Conservation (phyloP, 129 eudicot genomes). For the Flaveria linearis region DNA sequence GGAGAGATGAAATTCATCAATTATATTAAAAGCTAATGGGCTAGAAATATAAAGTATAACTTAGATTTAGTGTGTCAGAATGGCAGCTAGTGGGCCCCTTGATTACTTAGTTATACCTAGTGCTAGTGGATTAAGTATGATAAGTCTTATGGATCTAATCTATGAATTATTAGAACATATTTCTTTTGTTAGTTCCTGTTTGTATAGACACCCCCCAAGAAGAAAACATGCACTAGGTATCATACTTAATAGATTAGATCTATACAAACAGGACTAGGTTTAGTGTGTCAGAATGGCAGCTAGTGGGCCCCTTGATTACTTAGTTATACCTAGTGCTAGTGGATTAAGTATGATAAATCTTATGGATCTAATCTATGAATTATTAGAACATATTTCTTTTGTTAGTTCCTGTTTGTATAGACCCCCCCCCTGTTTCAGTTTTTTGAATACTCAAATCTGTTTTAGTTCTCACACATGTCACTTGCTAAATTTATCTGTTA, state of each 20-base stretch:
- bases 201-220: conserved; percentile 7
- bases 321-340: neutral
- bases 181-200: conserved; percentile 2
- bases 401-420: neutral
- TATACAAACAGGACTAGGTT: no score
- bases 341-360: conserved; percentile 9
- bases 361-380: neutral
- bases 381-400: neutral
- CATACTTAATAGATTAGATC: no score
- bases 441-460: neutral
- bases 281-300: neutral
- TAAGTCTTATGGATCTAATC: neutral
- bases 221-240: no score
- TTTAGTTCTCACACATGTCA: neutral
- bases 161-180: neutral
- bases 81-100: neutral
- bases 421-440: neutral
- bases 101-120: neutral
- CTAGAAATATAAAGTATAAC: neutral
- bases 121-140: conserved; percentile 3
- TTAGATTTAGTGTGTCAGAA: conserved; percentile 2
- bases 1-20: neutral
- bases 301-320: neutral
- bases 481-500: conserved; percentile 20
- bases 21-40: conserved; percentile 3